Conservation (phyloP, 306 rosid genomes). For the Pyrus betulifolia region DNA sequence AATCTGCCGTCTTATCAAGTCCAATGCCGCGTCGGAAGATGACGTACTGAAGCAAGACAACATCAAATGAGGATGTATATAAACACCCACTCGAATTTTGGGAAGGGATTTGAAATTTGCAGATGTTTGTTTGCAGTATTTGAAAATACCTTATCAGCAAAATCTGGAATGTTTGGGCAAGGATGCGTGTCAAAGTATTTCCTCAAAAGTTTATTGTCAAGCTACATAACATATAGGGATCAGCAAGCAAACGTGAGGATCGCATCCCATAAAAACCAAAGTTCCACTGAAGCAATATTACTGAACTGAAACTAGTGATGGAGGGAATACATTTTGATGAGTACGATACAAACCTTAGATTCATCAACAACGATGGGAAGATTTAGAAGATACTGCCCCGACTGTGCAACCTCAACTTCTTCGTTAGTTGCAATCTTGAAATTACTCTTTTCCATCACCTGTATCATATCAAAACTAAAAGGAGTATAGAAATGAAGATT, state of each 20-base stretch:
- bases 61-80: background rate
- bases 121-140: background rate
- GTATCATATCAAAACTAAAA: background rate
- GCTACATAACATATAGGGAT: conserved; percentile 37
- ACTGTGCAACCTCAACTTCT: conserved; percentile 77
- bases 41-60: conserved; percentile 52
- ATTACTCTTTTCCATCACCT: conserved; percentile 96
- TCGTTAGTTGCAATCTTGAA: conserved; percentile 69
- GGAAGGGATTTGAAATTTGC: background rate
- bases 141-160: conserved; percentile 73
- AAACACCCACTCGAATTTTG: background rate
- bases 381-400: conserved; percentile 89
- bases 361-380: conserved; percentile 93
- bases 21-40: conserved; percentile 92
- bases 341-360: conserved; percentile 51
- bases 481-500: background rate
- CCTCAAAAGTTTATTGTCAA: conserved; percentile 74
- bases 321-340: background rate
- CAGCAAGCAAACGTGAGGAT: conserved; percentile 21
- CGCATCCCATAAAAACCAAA: conserved; percentile 12
- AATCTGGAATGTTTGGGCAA: conserved; percentile 60
- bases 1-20: conserved; percentile 69
- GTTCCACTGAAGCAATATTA: background rate
- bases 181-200: conserved; percentile 64
- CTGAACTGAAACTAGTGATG: background rate